A percentile compares a stretch with the other conserved stretches of the same genome.
These are phyloP conservation scores for Bacidia rubella DNA, from an alignment of 495 filamentous ascomycete genomes.

Conservation along the genomic window DNA sequence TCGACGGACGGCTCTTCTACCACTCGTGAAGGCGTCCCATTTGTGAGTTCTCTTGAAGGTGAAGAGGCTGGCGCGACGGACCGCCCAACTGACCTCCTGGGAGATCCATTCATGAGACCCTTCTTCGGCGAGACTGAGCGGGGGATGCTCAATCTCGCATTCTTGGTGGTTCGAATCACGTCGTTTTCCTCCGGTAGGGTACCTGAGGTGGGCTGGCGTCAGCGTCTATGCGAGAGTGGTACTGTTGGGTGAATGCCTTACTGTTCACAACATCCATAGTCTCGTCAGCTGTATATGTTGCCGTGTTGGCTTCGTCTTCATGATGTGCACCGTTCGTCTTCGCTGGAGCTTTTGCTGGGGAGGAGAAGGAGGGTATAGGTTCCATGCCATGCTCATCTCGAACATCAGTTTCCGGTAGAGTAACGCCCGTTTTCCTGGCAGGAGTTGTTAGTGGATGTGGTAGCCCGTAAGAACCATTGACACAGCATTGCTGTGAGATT, in stretches of 20 bases:
- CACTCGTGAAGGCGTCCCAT: constrained; percentile 14
- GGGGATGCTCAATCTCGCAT: constrained; percentile 18
- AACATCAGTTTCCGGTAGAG: constrained; percentile 60
- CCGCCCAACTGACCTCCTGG: constrained; percentile 19
- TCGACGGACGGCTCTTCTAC: constrained; percentile 1
- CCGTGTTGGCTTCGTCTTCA: constrained; percentile 7
- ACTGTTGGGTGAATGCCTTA: constrained; percentile 16
- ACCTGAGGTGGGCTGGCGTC: constrained; percentile 20
- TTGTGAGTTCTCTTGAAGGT: constrained; percentile 10
- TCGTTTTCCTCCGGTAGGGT: constrained; percentile 32
- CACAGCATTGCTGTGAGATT: no score
- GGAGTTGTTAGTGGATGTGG: no score
- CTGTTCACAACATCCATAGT: constrained; percentile 33
- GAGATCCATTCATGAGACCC: constrained; percentile 27
- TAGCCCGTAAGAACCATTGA: no score
- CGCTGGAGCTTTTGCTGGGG: constrained; percentile 49
- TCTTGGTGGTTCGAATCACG: constrained; percentile 22
- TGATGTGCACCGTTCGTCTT: constrained; percentile 24
- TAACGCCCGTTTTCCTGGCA: constrained; percentile 66
- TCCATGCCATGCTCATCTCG: constrained; percentile 91
- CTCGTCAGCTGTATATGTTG: constrained; percentile 26
- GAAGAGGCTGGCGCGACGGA: constrained; percentile 15
- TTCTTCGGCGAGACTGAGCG: constrained; percentile 34
- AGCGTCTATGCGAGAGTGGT: neutral
- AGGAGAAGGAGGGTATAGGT: constrained; percentile 79